These are phyloP conservation scores for Salicornia ramosissima DNA, from an alignment of 148 eudicot genomes.

Conservation along the genomic window DNA sequence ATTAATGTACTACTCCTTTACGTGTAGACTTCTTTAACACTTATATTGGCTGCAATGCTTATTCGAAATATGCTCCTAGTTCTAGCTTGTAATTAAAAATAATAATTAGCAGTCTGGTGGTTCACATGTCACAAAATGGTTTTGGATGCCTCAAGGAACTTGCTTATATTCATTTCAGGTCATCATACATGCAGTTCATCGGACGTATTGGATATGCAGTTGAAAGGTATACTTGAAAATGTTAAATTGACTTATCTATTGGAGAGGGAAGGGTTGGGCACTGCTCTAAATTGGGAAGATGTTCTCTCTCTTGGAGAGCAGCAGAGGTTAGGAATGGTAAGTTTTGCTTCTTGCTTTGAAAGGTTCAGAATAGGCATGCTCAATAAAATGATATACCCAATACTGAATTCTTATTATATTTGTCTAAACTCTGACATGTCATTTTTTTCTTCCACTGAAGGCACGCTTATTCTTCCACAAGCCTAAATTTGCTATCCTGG, in stretches of 20 bases:
- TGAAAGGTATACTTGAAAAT: constrained; percentile 64
- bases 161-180: constrained; percentile 34
- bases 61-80: too few species aligned
- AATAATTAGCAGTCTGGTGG: too few species aligned
- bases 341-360: constrained; percentile 15
- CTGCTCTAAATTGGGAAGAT: constrained; percentile 87
- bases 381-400: neutral
- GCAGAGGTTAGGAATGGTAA: constrained; percentile 94
- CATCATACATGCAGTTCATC: constrained; percentile 28
- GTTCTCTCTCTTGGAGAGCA: constrained; percentile 93
- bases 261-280: constrained; percentile 86
- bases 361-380: neutral
- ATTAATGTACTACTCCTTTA: too few species aligned
- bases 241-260: constrained; percentile 71
- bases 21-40: too few species aligned
- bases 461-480: constrained; percentile 98
- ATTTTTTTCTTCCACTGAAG: constrained; percentile 37
- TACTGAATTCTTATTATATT: neutral
- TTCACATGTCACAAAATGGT: too few species aligned
- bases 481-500: constrained; percentile 89
- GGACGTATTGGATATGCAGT: constrained; percentile 47
- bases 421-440: constrained; percentile 12
- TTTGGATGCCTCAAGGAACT: too few species aligned
- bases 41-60: too few species aligned
- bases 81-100: too few species aligned